Base-by-base conservation (phyloP, 108 stramenopile species). In the Cyclotella cryptica region DNA sequence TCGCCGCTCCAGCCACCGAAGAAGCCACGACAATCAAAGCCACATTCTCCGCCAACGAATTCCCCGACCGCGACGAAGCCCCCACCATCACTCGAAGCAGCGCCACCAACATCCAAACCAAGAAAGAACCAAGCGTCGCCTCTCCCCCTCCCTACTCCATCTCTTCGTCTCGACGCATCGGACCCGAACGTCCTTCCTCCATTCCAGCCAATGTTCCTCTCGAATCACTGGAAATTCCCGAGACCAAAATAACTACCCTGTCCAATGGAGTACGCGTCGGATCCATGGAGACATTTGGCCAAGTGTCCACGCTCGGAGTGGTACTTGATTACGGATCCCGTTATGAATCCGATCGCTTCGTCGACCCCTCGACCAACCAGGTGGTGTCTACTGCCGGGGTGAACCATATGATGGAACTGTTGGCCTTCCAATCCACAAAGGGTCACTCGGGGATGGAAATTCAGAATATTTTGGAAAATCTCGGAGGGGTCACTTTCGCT, bases 391-490 rank as follows among this genome's bases (percentile, higher is more conserved):
- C 80, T 0, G 69, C 79, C 18, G 99, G 98, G 19, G 86, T 90
- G 10, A 86, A 89, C 40, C 98, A 99, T 82, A 41, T 98, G 27
- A 66, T 98, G 77, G 99, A 99, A 80, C 74, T 96, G 26, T 78
- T 97, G 72, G 97, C 97, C 6, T 98, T 98, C 83, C 88, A 90
- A 65, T 80, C 88, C 21, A 94, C 96, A 11, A 58, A 75, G 58
- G 41, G 69, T 24, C 81, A 83, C 59, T 42, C 71, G 19, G 79
- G 72, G 22, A 57, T 74, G 22, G 81, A 93, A 49, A 83, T 96
- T 35, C 73, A 82, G 4, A 35, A 82, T 28, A 69, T 80, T 18
- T 59, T 94, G 47, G 89, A 94, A 68, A 78, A 85, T 17, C 80
- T 90, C 70, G 95, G 97, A 15, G 93, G 80, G 15, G 85, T 88